phyloP scores from a whole-genome alignment of 305 asterid genomes.

The Solanum aculeatissimum region DNA sequence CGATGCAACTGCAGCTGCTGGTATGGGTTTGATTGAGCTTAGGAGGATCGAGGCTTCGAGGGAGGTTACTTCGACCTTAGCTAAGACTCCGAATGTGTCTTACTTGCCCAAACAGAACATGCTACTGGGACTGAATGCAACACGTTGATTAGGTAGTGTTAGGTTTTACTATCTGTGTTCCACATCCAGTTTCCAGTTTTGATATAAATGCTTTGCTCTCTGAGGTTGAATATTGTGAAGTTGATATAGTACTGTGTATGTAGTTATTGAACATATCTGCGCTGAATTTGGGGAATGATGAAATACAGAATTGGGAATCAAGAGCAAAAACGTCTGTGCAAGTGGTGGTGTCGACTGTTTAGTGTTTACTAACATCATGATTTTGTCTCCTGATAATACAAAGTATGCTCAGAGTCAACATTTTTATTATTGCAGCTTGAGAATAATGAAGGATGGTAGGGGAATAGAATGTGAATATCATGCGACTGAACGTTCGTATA shows the following conservation, averaged over 20 bases:
- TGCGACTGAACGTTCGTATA: not conserved
- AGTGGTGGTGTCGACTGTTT: too few species aligned
- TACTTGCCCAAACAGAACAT: conserved; percentile 67
- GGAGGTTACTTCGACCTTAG: conserved; percentile 53
- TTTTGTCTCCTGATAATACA: not conserved
- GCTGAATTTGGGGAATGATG: not conserved
- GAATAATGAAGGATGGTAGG: not conserved
- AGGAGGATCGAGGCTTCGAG: conserved; percentile 92
- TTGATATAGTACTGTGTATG: not conserved
- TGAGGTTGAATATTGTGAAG: not conserved
- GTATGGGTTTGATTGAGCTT: conserved; percentile 89
- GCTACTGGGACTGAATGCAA: conserved; percentile 65
- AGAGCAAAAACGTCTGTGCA: not conserved
- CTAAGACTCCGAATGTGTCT: conserved; percentile 50
- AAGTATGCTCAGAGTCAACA: not conserved
- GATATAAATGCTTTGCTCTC: not conserved
- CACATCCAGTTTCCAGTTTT: not conserved
- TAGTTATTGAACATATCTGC: not conserved
- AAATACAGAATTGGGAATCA: not conserved
- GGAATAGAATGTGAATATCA: not conserved
- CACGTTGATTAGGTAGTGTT: conserved; percentile 28
- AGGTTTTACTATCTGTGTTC: not conserved
- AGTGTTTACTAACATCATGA: not conserved
- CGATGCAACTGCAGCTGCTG: conserved; percentile 85
- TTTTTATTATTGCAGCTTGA: not conserved